phyloP scores from a whole-genome alignment of 2,329 filamentous ascomycete genomes.

The Endocalyx cinctus region DNA sequence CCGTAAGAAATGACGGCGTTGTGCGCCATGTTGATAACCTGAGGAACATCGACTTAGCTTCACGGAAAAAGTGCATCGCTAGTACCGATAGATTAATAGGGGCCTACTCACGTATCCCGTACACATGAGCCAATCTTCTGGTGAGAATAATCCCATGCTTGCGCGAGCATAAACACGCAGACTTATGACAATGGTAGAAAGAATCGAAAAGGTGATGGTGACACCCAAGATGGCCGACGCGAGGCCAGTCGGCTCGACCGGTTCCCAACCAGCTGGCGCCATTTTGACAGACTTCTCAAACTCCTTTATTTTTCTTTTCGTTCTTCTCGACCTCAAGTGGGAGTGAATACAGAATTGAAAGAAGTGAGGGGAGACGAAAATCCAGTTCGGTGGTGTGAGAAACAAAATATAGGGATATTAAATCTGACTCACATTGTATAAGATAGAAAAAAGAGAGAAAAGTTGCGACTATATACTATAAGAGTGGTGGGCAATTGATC shows the following conservation, averaged over 20 bases:
- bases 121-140: slow-evolving; percentile 11
- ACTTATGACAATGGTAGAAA: slow-evolving; percentile 1
- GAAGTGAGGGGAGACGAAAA: no score
- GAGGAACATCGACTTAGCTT: no score
- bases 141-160: slow-evolving; percentile 1
- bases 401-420: no score
- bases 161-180: slow-evolving; percentile 3
- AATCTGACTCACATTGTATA: no score
- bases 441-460: no score
- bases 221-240: not conserved
- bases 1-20: slow-evolving; percentile 15
- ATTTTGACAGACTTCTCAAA: no score
- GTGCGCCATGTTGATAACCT: slow-evolving; percentile 13
- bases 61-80: not conserved
- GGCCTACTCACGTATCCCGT: slow-evolving; percentile 7
- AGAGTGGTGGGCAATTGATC: no score
- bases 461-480: no score
- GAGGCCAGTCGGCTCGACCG: slow-evolving; percentile 1
- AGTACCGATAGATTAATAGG: not conserved
- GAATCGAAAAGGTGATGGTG: slow-evolving; percentile 1
- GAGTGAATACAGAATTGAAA: no score
- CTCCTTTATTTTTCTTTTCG: no score
- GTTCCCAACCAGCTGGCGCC: slow-evolving; percentile 3
- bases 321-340: no score
- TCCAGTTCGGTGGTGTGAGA: no score